A percentile compares a stretch with the other conserved stretches of the same genome.
These are phyloP conservation scores for Teunomyces gatunensis DNA, from an alignment of 805 yeast species.

Conservation along the genomic window DNA sequence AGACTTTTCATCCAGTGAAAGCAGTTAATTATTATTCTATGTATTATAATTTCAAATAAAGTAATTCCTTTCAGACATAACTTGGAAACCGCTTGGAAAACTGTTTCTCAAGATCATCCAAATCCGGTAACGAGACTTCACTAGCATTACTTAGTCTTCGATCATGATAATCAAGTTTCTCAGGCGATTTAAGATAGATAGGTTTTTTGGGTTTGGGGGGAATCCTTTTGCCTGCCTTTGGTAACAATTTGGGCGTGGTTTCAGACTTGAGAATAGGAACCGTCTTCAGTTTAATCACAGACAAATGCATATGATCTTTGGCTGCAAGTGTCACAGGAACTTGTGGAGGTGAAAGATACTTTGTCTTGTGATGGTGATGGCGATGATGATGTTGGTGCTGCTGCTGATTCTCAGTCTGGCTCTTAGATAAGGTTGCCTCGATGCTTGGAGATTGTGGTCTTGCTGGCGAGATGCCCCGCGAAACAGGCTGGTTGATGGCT, in stretches of 20 bases:
- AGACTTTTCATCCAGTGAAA: conserved; percentile 36
- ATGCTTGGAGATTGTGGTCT: conserved; percentile 1
- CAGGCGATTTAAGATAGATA: conserved; percentile 42
- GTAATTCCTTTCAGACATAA: conserved; percentile 37
- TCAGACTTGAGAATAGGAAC: neutral
- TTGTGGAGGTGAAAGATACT: conserved; percentile 29
- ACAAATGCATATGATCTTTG: neutral
- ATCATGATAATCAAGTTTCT: conserved; percentile 8
- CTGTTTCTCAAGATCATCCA: conserved; percentile 57
- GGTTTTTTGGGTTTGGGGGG: conserved; percentile 73
- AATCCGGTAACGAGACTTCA: conserved; percentile 47
- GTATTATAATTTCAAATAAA: conserved; percentile 2
- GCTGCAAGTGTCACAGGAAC: conserved; percentile 33
- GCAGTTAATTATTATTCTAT: conserved; percentile 8
- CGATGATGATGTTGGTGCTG: neutral
- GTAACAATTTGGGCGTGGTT: neutral
- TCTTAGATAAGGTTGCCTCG: neutral
- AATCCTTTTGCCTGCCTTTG: conserved; percentile 30
- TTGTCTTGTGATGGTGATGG: conserved; percentile 1
- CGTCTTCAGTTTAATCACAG: neutral
- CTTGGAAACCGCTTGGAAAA: conserved; percentile 63
- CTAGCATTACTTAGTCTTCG: conserved; percentile 36
- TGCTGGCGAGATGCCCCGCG: neutral
- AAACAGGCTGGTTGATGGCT: conserved; percentile 23
- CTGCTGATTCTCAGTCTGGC: neutral